Evolutionary conservation across 371 early-diverging fungal genomes (phyloP).

Genomic region (Haplosporangium sp.): DNA sequence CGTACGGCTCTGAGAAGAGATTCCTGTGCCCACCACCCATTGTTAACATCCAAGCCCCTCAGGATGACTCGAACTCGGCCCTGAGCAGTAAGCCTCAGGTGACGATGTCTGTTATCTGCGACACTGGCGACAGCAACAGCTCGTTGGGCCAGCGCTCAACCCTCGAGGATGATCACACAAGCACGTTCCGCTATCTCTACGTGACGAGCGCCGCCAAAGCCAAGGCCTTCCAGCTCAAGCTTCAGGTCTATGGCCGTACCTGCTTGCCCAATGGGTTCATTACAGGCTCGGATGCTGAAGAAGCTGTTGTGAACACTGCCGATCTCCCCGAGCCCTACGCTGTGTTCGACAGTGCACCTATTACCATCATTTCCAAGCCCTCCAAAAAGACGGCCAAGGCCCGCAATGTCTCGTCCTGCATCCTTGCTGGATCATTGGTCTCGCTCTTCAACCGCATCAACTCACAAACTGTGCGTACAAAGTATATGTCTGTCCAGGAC

Average conservation of each 20-base stretch:
- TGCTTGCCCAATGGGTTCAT: constrained; percentile 49
- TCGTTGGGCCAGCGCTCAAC: constrained; percentile 64
- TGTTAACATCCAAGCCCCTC: constrained; percentile 57
- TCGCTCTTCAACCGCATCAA: constrained; percentile 59
- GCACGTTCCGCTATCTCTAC: constrained; percentile 77
- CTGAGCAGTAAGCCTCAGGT: constrained; percentile 64
- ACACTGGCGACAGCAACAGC: constrained; percentile 57
- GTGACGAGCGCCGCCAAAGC: constrained; percentile 83
- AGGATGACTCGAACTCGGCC: constrained; percentile 37
- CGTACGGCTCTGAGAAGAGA: constrained; percentile 89
- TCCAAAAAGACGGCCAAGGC: constrained; percentile 87
- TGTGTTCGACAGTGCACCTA: constrained; percentile 75
- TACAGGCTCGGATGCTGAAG: constrained; percentile 10
- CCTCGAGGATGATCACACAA: constrained; percentile 64
- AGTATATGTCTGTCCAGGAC: constrained; percentile 74
- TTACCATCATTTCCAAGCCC: constrained; percentile 88
- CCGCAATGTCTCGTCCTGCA: constrained; percentile 79
- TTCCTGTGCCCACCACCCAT: constrained; percentile 89
- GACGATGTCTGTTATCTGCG: constrained; percentile 72
- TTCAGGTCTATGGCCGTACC: constrained; percentile 60
- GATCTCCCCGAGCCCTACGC: constrained; percentile 58
- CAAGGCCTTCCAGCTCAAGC: constrained; percentile 78
- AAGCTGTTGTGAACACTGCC: constrained; percentile 26
- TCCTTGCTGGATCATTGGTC: constrained; percentile 66
- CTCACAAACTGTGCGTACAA: constrained; percentile 88